These are phyloP conservation scores for Boletus reticuloceps DNA, from an alignment of 768 basidiomycete species.

Conservation along the genomic window DNA sequence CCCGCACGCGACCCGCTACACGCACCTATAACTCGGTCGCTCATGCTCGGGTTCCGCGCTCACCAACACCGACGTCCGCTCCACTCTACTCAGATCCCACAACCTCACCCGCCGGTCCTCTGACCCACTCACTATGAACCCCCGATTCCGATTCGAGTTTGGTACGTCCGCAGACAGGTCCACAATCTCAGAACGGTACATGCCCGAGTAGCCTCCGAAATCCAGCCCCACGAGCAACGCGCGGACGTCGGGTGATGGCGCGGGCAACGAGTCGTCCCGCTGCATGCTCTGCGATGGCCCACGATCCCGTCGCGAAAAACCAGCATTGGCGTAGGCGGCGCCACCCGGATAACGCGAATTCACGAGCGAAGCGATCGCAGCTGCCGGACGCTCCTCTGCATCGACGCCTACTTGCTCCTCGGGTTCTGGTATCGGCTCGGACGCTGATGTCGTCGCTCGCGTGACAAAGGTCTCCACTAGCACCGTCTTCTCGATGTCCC, in stretches of 20 bases:
- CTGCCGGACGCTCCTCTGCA: slow-evolving; percentile 62
- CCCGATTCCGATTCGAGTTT: slow-evolving; percentile 45
- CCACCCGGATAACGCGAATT: slow-evolving; percentile 54
- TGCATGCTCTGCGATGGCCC: slow-evolving; percentile 33
- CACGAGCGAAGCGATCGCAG: slow-evolving; percentile 80
- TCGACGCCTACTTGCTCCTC: slow-evolving; percentile 50
- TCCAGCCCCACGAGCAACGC: slow-evolving; percentile 70
- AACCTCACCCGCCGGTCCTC: slow-evolving; percentile 85
- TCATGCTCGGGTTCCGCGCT: slow-evolving; percentile 76
- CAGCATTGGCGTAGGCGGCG: slow-evolving; percentile 22
- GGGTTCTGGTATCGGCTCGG: slow-evolving; percentile 53
- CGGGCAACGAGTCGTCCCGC: slow-evolving; percentile 35
- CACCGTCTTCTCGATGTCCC: slow-evolving; percentile 83
- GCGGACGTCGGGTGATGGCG: slow-evolving; percentile 65
- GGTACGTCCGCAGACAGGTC: slow-evolving; percentile 41
- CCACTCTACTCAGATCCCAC: slow-evolving; percentile 79
- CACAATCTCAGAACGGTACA: slow-evolving; percentile 51
- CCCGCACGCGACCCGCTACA: background rate
- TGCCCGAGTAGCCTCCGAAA: slow-evolving; percentile 65
- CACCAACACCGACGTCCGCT: slow-evolving; percentile 76
- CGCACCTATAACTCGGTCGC: slow-evolving; percentile 73
- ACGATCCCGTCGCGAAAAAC: slow-evolving; percentile 26
- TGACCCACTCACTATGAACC: slow-evolving; percentile 85
- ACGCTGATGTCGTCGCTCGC: slow-evolving; percentile 41
- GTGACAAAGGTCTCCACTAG: slow-evolving; percentile 81